Percentiles rank a stretch among this genome's conserved stretches.
phyloP scores from a whole-genome alignment of 1,284 basidiomycete species.

The Caloboletus firmus region DNA sequence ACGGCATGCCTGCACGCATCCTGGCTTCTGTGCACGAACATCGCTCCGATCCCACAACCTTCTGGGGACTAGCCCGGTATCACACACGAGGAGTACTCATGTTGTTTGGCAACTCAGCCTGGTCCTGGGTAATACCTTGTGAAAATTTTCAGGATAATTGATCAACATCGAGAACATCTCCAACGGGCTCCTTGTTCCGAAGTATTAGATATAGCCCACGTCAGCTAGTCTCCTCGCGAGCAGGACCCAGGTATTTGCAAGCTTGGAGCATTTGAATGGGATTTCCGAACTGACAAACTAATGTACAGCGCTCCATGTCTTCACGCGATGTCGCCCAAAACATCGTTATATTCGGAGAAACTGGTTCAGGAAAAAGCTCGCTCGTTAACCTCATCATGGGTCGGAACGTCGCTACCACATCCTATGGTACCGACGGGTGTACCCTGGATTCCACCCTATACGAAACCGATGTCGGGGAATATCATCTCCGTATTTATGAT shows the following conservation, averaged over 20 bases:
- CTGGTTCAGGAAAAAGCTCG: conserved; percentile 37
- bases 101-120: conserved; percentile 4
- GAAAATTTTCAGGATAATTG: conserved; percentile 1
- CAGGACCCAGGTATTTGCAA: conserved; percentile 17
- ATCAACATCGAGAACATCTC: neutral
- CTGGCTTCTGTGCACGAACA: neutral
- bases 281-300: conserved; percentile 6
- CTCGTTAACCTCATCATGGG: conserved; percentile 34
- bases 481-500: conserved; percentile 27
- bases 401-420: conserved; percentile 24
- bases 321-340: conserved; percentile 18
- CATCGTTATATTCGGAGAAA: conserved; percentile 32
- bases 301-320: conserved; percentile 17
- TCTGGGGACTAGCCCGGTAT: neutral
- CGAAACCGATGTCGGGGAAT: conserved; percentile 15
- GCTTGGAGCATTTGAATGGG: neutral
- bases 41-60: conserved; percentile 3
- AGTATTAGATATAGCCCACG: neutral
- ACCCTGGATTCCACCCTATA: conserved; percentile 30
- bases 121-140: neutral
- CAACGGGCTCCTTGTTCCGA: neutral
- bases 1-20: neutral
- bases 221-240: conserved; percentile 2
- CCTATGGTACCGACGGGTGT: conserved; percentile 31
- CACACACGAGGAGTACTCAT: conserved; percentile 25